Percentiles rank a stretch among this genome's conserved stretches.
phyloP scores from a whole-genome alignment of 805 yeast species.

The Yarrowia sp. region DNA sequence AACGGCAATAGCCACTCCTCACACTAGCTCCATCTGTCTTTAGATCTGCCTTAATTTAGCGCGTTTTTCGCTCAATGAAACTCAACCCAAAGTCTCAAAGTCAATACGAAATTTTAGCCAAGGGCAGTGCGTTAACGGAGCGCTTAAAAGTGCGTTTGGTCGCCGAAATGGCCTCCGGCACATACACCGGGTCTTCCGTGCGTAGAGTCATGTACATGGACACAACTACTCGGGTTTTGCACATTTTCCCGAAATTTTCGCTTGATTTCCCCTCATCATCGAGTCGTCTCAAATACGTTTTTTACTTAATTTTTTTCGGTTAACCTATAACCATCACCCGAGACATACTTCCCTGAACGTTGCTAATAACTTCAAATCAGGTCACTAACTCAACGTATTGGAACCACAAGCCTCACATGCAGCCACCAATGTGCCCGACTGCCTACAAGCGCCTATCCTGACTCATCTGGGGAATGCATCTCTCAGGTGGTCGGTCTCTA shows the following conservation, averaged over 20 bases:
- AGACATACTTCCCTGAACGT: background rate
- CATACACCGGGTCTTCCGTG: constrained; percentile 6
- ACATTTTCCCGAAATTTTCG: no score
- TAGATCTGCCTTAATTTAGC: constrained; percentile 12
- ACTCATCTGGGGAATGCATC: constrained; percentile 28
- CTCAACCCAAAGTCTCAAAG: no score
- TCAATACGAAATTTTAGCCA: no score
- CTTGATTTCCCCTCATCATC: background rate
- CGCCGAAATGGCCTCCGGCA: background rate
- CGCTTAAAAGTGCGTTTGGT: no score
- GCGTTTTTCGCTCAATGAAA: background rate
- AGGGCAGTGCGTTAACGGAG: background rate
- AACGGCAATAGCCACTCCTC: no score
- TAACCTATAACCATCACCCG: no score
- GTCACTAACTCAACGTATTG: no score
- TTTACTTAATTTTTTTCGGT: no score
- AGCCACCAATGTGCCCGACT: background rate
- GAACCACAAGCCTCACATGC: background rate
- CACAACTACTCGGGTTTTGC: no score
- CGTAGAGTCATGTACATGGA: background rate
- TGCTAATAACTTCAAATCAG: background rate
- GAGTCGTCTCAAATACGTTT: no score
- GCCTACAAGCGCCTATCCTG: background rate
- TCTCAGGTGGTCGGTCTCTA: background rate
- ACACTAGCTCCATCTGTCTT: background rate